Percentiles rank a stretch among this genome's conserved stretches.
These are phyloP conservation scores for Melastoma candidum DNA, from an alignment of 441 rosid species.

Conservation along the genomic window DNA sequence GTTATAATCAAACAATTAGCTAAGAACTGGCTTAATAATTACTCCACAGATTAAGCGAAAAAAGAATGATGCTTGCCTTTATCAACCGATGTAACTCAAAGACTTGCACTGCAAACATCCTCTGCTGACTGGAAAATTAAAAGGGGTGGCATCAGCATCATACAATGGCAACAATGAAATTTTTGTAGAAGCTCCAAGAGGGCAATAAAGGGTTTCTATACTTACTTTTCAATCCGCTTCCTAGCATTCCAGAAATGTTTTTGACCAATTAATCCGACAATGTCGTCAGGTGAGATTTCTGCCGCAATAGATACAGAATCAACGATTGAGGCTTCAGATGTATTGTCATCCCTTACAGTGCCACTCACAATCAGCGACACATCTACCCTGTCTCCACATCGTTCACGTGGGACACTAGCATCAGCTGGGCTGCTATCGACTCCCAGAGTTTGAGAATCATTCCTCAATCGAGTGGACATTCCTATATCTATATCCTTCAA, in stretches of 20 bases:
- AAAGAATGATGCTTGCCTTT: background rate
- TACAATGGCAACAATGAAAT: no score
- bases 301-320: slow-evolving; percentile 38
- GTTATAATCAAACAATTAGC: no score
- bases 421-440: slow-evolving; percentile 24
- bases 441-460: slow-evolving; percentile 20
- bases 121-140: slow-evolving; percentile 70
- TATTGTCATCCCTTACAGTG: slow-evolving; percentile 36
- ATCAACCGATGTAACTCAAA: slow-evolving; percentile 56
- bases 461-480: slow-evolving; percentile 17
- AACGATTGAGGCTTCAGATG: slow-evolving; percentile 50
- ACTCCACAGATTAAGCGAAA: no score
- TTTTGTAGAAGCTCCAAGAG: no score
- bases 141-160: slow-evolving; percentile 13
- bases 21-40: no score
- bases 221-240: slow-evolving; percentile 80
- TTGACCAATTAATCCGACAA: slow-evolving; percentile 74
- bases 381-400: slow-evolving; percentile 19
- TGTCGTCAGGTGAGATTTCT: slow-evolving; percentile 68
- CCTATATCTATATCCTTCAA: slow-evolving; percentile 22
- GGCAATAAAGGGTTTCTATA: slow-evolving; percentile 1
- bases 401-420: slow-evolving; percentile 24
- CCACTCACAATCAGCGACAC: slow-evolving; percentile 23
- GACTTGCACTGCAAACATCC: slow-evolving; percentile 78
- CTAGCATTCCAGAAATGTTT: slow-evolving; percentile 91